These are phyloP conservation scores for Phoenix roebelenii DNA, from an alignment of 176 grass and related monocot species.

Conservation along the genomic window DNA sequence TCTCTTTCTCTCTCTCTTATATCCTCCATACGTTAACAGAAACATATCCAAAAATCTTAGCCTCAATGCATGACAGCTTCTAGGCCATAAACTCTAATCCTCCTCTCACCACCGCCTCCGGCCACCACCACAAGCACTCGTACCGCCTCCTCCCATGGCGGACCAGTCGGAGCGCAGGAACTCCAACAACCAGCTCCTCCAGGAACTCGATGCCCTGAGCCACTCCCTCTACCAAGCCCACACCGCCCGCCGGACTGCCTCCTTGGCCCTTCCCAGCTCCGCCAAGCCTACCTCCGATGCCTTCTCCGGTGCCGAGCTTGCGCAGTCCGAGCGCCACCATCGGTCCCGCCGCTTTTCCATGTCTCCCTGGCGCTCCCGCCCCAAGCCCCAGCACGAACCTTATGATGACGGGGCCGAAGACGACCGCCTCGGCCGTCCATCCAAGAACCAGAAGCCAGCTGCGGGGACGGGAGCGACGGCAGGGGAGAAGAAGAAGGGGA, in stretches of 20 bases:
- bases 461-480: not conserved
- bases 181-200: conserved; percentile 51
- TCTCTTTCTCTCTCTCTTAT: not conserved
- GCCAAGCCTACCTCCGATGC: conserved; percentile 1
- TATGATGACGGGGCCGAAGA: conserved; percentile 11
- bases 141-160: conserved; percentile 32
- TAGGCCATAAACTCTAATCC: conserved; percentile 2
- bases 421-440: not conserved
- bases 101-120: not conserved
- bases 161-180: conserved; percentile 13
- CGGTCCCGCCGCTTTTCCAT: conserved; percentile 63
- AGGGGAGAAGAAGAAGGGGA: conserved; percentile 67
- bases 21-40: not conserved
- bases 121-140: not conserved
- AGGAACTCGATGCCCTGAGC: conserved; percentile 75
- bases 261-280: conserved; percentile 51
- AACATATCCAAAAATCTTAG: conserved; percentile 7
- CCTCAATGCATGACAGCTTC: conserved; percentile 1
- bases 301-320: not conserved
- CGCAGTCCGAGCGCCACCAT: conserved; percentile 16
- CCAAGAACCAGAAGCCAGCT: conserved; percentile 37
- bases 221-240: conserved; percentile 80
- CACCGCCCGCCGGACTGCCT: conserved; percentile 51
- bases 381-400: conserved; percentile 24
- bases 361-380: conserved; percentile 62